phyloP scores from a whole-genome alignment of 1,139 yeast genomes.

The Geotrichum siamense region DNA sequence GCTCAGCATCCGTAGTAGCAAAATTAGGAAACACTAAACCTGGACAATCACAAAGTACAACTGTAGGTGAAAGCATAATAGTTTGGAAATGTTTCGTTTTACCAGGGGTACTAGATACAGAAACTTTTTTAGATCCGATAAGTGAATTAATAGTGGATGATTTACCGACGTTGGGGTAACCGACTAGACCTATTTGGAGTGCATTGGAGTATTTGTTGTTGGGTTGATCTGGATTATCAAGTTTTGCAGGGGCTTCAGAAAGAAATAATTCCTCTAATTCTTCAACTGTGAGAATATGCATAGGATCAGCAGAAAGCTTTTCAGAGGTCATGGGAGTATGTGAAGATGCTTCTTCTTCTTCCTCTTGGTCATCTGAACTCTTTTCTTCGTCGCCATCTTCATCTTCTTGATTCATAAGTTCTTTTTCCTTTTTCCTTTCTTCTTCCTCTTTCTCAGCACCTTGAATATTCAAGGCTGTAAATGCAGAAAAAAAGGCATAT shows the following conservation, averaged over 20 bases:
- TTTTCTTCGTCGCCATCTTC: conserved; percentile 22
- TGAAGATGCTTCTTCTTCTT: conserved; percentile 14
- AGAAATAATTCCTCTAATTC: conserved; percentile 78
- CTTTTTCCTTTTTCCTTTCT: conserved; percentile 21
- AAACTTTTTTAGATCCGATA: conserved; percentile 92
- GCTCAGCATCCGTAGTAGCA: conserved; percentile 92
- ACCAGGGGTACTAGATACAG: conserved; percentile 98
- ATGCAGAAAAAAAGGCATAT: conserved; percentile 91
- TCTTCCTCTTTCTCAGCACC: conserved; percentile 21
- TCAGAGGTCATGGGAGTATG: conserved; percentile 12
- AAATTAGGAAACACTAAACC: conserved; percentile 98
- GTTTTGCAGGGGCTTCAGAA: conserved; percentile 67
- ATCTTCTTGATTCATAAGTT: conserved; percentile 23
- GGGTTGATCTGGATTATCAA: conserved; percentile 70
- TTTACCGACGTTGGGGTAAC: conserved; percentile 88
- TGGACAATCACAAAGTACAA: conserved; percentile 94
- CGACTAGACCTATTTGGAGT: conserved; percentile 89
- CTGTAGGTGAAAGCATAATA: conserved; percentile 72
- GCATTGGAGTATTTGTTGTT: conserved; percentile 34
- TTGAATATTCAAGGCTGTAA: conserved; percentile 45
- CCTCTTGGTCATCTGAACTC: conserved; percentile 22
- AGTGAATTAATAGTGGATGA: conserved; percentile 93
- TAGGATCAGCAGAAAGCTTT: conserved; percentile 38
- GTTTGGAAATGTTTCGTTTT: conserved; percentile 99
- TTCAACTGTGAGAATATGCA: conserved; percentile 69